These are phyloP conservation scores for Allantophomopsis cytisporea DNA, from an alignment of 2,329 filamentous ascomycete species.

Conservation along the genomic window DNA sequence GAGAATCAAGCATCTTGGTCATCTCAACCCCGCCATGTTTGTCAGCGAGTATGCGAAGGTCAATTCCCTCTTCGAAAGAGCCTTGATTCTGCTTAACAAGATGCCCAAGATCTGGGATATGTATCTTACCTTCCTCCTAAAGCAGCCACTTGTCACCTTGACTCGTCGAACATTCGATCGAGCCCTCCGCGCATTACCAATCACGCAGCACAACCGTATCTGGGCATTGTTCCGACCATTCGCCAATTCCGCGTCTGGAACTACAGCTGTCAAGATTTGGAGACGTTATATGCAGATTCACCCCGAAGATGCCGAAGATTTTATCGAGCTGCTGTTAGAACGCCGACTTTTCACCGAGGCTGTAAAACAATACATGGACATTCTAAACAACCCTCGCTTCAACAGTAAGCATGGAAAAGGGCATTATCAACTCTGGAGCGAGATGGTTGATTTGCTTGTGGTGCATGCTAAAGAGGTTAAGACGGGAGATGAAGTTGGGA, in stretches of 20 bases:
- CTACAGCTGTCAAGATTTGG: slow-evolving; percentile 89
- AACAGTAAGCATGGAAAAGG: slow-evolving; percentile 89
- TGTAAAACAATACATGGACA: slow-evolving; percentile 78
- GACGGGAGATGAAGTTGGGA: slow-evolving; percentile 65
- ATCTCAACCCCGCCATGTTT: slow-evolving; percentile 71
- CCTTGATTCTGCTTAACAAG: slow-evolving; percentile 88
- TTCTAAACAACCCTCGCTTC: slow-evolving; percentile 84
- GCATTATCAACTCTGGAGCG: slow-evolving; percentile 92
- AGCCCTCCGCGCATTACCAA: slow-evolving; percentile 77
- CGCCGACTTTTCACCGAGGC: slow-evolving; percentile 82
- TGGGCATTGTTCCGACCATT: slow-evolving; percentile 89
- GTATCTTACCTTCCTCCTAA: slow-evolving; percentile 81
- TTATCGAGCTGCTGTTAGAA: slow-evolving; percentile 76
- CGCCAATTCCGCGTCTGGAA: slow-evolving; percentile 77
- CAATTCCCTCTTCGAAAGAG: slow-evolving; percentile 86
- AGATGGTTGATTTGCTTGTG: slow-evolving; percentile 92
- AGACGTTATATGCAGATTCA: slow-evolving; percentile 93
- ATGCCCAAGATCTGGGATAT: slow-evolving; percentile 99
- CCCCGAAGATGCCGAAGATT: slow-evolving; percentile 89
- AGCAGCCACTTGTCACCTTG: slow-evolving; percentile 81
- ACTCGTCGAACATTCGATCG: slow-evolving; percentile 85
- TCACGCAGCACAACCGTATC: slow-evolving; percentile 91
- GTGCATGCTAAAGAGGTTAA: slow-evolving; percentile 80
- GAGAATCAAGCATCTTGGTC: slow-evolving; percentile 65
- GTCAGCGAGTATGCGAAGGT: slow-evolving; percentile 80